Evolutionary conservation across 2,329 filamentous ascomycete species (phyloP), one percentile per base, ranked within the genome.

Genomic region (Cladosporium phlei): DNA sequence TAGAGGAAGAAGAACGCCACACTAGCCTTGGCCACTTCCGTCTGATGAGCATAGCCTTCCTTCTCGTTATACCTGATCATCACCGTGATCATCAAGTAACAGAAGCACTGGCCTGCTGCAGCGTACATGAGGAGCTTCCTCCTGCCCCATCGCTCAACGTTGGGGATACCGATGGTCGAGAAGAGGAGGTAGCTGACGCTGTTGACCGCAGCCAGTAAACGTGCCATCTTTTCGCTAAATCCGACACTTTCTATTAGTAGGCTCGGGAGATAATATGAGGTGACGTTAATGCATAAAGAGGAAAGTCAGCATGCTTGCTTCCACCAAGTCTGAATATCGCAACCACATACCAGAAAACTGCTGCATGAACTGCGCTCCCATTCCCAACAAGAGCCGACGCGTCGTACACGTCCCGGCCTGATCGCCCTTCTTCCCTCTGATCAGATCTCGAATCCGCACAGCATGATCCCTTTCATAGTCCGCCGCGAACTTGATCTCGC

Each of bases 121-220:
- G 74, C 72, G 56, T 74, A 79, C 59, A 82, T 71, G 72, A 82
- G 77, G 60, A 82, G 68, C 57, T 78, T 79, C 7, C 79, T 68
- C 4, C 78, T 71, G 14, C 78, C 79, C 52, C 74, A 73, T 56
- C 68, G 61, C 52, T 78, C 75, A 21, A 77, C 69, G 42, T 71
- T 68, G 0, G 68, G 65, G 10, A 76, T 72, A 1, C 67, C 70
- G 27, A 74, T 68, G 9, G 68, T 58, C 0, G 69, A 69, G 56
- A 73, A 74, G 21, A 76, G 56, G 1, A 76, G 65, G 51, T 76
- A 76, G 14, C 66, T 69, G 14, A 74, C 68, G 2, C 68, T 68
- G 52, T 75, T 82, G 48, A 75, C 73, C 2, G 75, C 79, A 1
- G 78, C 73, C 14, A 83, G 66, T 0, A 83, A 62, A 4, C 78